Evolutionary conservation across 2,329 filamentous ascomycete species (phyloP).

Genomic region (Diaporthe sp.): DNA sequence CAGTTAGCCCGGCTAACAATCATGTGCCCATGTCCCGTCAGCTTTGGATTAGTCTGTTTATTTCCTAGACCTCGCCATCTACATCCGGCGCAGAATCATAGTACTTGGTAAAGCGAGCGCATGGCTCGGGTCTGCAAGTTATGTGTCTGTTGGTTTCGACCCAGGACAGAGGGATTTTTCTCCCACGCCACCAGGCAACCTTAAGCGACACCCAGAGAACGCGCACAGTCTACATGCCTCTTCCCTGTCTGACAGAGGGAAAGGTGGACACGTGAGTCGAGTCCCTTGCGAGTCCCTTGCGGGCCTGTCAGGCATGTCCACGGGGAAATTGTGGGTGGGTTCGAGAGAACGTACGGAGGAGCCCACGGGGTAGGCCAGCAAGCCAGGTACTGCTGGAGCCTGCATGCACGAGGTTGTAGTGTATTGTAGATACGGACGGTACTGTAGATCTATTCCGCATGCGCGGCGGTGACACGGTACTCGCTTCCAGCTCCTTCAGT

Average conservation of each 20-base stretch:
- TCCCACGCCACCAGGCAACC: background rate
- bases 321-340: slow-evolving; percentile 23
- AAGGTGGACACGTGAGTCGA: slow-evolving; percentile 14
- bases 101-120: no score
- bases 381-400: background rate
- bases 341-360: background rate
- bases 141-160: background rate
- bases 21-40: background rate
- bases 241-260: slow-evolving; percentile 7
- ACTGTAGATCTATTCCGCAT: background rate
- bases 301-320: background rate
- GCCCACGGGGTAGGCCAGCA: background rate
- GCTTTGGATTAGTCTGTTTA: background rate
- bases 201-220: background rate
- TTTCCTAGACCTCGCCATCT: background rate
- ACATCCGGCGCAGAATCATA: background rate
- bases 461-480: background rate
- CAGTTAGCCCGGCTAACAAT: slow-evolving; percentile 8
- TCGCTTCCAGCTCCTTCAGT: background rate
- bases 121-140: background rate
- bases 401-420: slow-evolving; percentile 6
- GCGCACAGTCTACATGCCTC: background rate
- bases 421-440: no score
- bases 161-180: background rate
- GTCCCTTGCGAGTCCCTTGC: slow-evolving; percentile 10